phyloP scores from a whole-genome alignment of 1,139 yeast species.

The Suhomyces taliae region DNA sequence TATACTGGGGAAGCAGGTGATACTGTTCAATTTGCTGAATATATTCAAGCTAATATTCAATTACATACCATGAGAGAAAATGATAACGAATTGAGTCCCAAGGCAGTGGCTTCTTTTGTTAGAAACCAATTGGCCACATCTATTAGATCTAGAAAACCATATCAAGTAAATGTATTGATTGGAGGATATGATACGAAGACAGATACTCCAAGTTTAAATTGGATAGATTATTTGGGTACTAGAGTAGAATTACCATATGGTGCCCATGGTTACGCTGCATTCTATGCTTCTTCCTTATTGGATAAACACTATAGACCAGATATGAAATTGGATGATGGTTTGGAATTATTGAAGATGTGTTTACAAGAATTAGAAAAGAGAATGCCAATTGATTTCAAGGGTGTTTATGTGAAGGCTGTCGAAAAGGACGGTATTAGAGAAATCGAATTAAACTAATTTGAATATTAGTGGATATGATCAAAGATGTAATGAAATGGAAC shows the following conservation, averaged over 20 bases:
- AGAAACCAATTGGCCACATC: slow-evolving; percentile 87
- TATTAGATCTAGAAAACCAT: slow-evolving; percentile 86
- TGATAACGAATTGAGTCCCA: slow-evolving; percentile 70
- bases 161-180: slow-evolving; percentile 83
- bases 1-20: slow-evolving; percentile 97
- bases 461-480: no score
- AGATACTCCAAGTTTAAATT: slow-evolving; percentile 67
- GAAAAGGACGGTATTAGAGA: slow-evolving; percentile 69
- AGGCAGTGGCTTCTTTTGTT: slow-evolving; percentile 85
- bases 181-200: slow-evolving; percentile 79
- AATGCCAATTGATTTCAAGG: slow-evolving; percentile 97
- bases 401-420: slow-evolving; percentile 75
- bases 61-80: slow-evolving; percentile 85
- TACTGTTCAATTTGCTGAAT: slow-evolving; percentile 95
- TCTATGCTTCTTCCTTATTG: slow-evolving; percentile 83
- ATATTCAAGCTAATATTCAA: slow-evolving; percentile 88
- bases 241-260: slow-evolving; percentile 90
- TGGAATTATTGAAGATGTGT: slow-evolving; percentile 70
- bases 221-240: slow-evolving; percentile 95
- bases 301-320: slow-evolving; percentile 88
- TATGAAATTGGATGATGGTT: slow-evolving; percentile 76
- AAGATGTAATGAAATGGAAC: no score
- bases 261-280: slow-evolving; percentile 96
- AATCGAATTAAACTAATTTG: slow-evolving; percentile 29
- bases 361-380: slow-evolving; percentile 77